phyloP scores from a whole-genome alignment of 805 yeast genomes.

The Candida hispaniensis region DNA sequence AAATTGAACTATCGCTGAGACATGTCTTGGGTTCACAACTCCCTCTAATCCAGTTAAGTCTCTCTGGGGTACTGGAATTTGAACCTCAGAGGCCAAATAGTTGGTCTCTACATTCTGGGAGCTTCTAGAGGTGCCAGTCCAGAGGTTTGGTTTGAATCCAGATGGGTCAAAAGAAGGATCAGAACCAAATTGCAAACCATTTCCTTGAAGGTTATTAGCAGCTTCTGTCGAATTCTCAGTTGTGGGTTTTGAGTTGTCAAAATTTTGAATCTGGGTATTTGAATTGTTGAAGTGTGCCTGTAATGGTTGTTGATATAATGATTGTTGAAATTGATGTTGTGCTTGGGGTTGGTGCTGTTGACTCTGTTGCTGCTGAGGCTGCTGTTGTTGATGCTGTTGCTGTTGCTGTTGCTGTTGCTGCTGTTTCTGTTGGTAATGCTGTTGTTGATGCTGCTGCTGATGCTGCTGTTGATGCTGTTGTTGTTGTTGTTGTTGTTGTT shows the following conservation, averaged over 20 bases:
- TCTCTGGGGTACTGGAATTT: constrained; percentile 5
- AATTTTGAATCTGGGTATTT: constrained; percentile 1
- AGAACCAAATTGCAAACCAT: constrained; percentile 14
- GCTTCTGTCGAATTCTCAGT: too few species aligned
- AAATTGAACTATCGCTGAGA: constrained; percentile 6
- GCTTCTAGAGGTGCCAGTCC: constrained; percentile 6
- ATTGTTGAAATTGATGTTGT: constrained; percentile 12
- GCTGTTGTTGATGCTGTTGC: constrained; percentile 1
- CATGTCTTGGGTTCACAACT: constrained; percentile 13
- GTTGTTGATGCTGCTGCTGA: constrained; percentile 14
- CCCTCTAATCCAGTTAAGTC: constrained; percentile 13
- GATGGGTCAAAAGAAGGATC: constrained; percentile 15
- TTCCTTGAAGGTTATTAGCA: too few species aligned
- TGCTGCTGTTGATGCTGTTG: constrained; percentile 11
- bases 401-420: constrained; percentile 1
- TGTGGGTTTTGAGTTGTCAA: too few species aligned
- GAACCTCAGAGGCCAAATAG: too few species aligned
- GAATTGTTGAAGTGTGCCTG: constrained; percentile 2
- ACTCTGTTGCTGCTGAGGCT: constrained; percentile 32
- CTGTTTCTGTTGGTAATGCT: constrained; percentile 9
- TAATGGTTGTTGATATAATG: constrained; percentile 1
- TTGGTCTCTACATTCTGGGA: constrained; percentile 8
- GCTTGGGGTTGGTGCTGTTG: constrained; percentile 18
- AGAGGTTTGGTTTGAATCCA: constrained; percentile 11
- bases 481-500: constrained; percentile 17